Evolutionary conservation across 2,329 filamentous ascomycete genomes (phyloP), one percentile per base, ranked within the genome.

Genomic region (Penicillium sp.): DNA sequence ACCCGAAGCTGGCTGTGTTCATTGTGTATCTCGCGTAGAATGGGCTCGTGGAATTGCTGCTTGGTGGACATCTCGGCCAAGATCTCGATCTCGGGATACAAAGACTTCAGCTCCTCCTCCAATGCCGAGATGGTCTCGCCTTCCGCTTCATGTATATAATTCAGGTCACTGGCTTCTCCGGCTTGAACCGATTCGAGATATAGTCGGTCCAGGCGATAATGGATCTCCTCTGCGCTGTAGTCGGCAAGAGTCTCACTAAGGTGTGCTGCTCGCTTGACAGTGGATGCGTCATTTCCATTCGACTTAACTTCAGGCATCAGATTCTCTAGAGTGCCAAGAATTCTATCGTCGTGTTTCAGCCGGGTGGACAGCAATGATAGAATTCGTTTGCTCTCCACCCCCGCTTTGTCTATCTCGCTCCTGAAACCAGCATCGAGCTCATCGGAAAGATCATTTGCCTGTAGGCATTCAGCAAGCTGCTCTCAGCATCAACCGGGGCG

Each of bases 51-150:
- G 60, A 76, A 77, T 51, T 74, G 69, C 44, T 79, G 75, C 56
- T 71, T 72, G 1, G 72, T 73, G 49, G 75, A 77, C 59, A 77
- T 71, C n/a, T 76, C 70, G 41, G 74, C 67, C 31, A 77, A 58
- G 4, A 75, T 61, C 23, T 69, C 70, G 42, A 77, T 74, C 47
- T 77, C 74, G 0, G 72, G 66, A 47, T 75, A 75, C 1, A 77
- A 57, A 18, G 74, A 73, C 29, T 69, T 72, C 12, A 76, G 59
- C 53, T 77, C 74, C 49, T 70, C 67, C 51, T 73, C 62, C 26
- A 77, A 49, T 1, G 63, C 66, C 29, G 57, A 40, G n/a, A 69
- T 45, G 4, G 59, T 53, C 22, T 67, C 65, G 6, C 51, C 41
- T 9, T 64, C 22, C 18, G 52, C 40, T 37, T 45, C 15, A 40